Conservation (phyloP, 73 alveolate genomes). For the Durusdinium trenchii region DNA sequence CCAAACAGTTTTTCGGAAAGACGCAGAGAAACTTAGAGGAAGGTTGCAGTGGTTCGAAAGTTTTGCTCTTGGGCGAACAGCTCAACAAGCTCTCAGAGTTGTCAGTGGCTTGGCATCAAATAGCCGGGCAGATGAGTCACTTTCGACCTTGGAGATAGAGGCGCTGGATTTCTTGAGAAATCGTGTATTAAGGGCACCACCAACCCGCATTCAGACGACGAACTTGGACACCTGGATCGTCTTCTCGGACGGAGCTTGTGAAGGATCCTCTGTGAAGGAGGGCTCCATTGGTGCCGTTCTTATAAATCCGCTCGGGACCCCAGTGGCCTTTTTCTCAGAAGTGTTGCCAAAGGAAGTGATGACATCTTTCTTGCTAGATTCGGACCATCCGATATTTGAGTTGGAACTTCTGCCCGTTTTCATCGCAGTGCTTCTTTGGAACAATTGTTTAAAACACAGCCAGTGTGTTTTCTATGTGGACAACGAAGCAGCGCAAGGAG, state of each 20-base stretch:
- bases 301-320: background rate
- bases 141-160: background rate
- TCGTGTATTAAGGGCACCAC: background rate
- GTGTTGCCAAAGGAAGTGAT: background rate
- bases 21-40: background rate
- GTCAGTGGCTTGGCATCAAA: background rate
- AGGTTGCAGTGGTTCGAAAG: conserved; percentile 24
- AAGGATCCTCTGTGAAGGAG: background rate
- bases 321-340: background rate
- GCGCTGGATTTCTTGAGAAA: background rate
- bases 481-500: background rate
- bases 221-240: background rate
- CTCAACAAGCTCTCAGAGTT: background rate
- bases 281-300: background rate
- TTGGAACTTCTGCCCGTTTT: background rate
- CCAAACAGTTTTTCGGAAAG: background rate
- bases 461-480: background rate
- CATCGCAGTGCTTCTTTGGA: background rate
- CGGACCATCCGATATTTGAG: background rate
- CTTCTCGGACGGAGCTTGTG: background rate
- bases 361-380: background rate
- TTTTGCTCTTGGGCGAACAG: background rate
- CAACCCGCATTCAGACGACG: background rate
- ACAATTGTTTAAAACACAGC: no score
- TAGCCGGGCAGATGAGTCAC: no score